Base-by-base conservation (phyloP, 2,329 filamentous ascomycete species). In the Neopestalotiopsis clavispora region DNA sequence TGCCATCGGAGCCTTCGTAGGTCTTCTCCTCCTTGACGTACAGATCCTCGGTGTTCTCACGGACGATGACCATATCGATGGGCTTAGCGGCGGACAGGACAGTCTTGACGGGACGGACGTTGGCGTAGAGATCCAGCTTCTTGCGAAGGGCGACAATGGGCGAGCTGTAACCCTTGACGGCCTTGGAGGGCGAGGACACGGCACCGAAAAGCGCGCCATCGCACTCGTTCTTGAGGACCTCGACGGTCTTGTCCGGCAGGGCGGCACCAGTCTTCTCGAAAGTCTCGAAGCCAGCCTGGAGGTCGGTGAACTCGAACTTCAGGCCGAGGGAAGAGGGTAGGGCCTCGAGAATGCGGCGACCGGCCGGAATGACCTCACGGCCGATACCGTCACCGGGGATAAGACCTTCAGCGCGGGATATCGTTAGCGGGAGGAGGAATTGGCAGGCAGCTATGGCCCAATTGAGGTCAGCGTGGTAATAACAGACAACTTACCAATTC, bases 371-470 rank as follows among this genome's bases (percentile, higher is more conserved):
- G 81, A 99, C 96, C 84, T 99, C 96, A 80, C 94, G 94, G 83
- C 96, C 96, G 84, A 99, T 99, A 83, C 96, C 96, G 84, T 99
- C 96, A 79, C 96, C 96, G 76, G 96, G 93, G 80, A 99, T 98
- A 77, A 98, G 93, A 81, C 95, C 95, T 97, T 74, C 12, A 42
- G 40, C 60, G 34, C 34, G 5, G 6, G 10, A 14, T 32, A 17
- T 62, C 65, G 66, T 58, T 60, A 34, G 67, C 14, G 20, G 13
- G 38, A 23, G 12, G 49, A 38, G 34, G 30, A 23, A 34, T 66
- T 28, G 40, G 17, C 14, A 30, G 58, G 12, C 4, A 14, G 49
- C 62, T 68, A 20, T 40, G n/a, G 58, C 57, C 14, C 59, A 34
- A n/a, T 34, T 34, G 59, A 30, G 56, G 42, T 20, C 52, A 52